phyloP scores from a whole-genome alignment of 2,329 filamentous ascomycete genomes.

The Beauveria bassiana region DNA sequence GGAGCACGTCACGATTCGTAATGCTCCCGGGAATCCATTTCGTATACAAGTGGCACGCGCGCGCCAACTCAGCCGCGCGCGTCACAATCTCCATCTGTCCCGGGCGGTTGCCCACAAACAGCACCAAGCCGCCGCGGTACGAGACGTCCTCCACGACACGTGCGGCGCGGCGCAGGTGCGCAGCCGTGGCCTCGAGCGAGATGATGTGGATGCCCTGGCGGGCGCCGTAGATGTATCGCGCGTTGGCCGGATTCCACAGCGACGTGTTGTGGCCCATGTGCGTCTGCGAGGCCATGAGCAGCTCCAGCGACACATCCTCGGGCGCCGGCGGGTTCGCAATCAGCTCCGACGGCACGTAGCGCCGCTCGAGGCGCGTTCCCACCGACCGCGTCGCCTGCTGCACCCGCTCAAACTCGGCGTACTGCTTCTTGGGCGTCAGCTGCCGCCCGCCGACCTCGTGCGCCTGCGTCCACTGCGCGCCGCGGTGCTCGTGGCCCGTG shows the following conservation, averaged over 20 bases:
- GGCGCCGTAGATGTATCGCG: conserved; percentile 88
- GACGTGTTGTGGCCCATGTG: conserved; percentile 88
- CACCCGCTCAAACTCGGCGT: conserved; percentile 28
- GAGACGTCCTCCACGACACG: conserved; percentile 84
- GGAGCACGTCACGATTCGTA: conserved; percentile 86
- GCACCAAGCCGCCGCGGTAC: conserved; percentile 71
- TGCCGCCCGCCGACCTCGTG: conserved; percentile 29
- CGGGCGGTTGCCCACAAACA: conserved; percentile 82
- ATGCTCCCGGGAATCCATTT: conserved; percentile 88
- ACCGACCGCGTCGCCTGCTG: conserved; percentile 37
- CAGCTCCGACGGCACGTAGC: conserved; percentile 60
- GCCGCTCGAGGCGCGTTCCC: conserved; percentile 40
- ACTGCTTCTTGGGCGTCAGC: conserved; percentile 32
- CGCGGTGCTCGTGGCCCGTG: conserved; percentile 9
- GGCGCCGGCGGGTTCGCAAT: conserved; percentile 66
- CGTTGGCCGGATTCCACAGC: conserved; percentile 91
- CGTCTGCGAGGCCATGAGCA: conserved; percentile 78
- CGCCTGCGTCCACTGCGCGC: conserved; percentile 21
- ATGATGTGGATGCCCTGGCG: conserved; percentile 89
- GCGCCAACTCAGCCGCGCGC: conserved; percentile 67
- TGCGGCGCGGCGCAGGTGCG: conserved; percentile 86
- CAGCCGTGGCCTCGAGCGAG: conserved; percentile 78
- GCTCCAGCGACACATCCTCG: conserved; percentile 78
- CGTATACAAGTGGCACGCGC: conserved; percentile 81
- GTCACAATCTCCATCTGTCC: conserved; percentile 78